These are phyloP conservation scores for Lachnellula hyalina DNA, from an alignment of 2,329 filamentous ascomycete genomes.

Conservation along the genomic window DNA sequence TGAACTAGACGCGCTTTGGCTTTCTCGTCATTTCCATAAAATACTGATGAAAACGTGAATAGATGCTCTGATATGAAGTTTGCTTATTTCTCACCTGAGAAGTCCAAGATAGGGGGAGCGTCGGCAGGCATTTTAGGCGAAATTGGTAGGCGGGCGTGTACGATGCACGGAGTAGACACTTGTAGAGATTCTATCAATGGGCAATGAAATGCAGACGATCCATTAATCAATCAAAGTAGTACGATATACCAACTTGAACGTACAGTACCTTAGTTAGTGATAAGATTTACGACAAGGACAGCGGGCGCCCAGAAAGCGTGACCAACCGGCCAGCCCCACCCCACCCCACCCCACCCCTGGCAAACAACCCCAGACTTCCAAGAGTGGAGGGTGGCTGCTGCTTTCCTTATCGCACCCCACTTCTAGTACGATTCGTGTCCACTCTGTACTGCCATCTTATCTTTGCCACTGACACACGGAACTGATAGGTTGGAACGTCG, in stretches of 20 bases:
- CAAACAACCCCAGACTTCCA: background rate
- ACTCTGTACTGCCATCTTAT: background rate
- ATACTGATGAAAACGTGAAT: slow-evolving; percentile 14
- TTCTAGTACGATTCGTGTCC: background rate
- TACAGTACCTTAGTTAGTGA: too few species aligned
- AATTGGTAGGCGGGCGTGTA: background rate
- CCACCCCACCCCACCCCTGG: background rate
- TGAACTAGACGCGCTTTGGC: slow-evolving; percentile 30
- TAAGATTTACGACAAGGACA: too few species aligned
- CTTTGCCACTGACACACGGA: background rate
- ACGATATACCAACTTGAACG: too few species aligned
- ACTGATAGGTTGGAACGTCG: background rate
- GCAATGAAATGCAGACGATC: too few species aligned
- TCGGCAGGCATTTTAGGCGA: background rate
- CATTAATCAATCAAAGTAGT: too few species aligned
- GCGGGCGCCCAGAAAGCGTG: background rate
- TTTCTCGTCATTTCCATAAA: slow-evolving; percentile 28
- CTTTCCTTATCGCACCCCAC: background rate
- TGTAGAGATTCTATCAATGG: too few species aligned
- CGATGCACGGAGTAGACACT: too few species aligned
- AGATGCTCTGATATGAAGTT: background rate
- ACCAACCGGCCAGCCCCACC: background rate
- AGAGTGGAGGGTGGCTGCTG: slow-evolving; percentile 5
- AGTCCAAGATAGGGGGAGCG: slow-evolving; percentile 33
- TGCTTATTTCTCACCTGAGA: slow-evolving; percentile 20